Percentiles rank a stretch among this genome's conserved stretches.
Conservation (phyloP, 768 basidiomycete genomes). For the Porphyrellus cyaneotinctus region DNA sequence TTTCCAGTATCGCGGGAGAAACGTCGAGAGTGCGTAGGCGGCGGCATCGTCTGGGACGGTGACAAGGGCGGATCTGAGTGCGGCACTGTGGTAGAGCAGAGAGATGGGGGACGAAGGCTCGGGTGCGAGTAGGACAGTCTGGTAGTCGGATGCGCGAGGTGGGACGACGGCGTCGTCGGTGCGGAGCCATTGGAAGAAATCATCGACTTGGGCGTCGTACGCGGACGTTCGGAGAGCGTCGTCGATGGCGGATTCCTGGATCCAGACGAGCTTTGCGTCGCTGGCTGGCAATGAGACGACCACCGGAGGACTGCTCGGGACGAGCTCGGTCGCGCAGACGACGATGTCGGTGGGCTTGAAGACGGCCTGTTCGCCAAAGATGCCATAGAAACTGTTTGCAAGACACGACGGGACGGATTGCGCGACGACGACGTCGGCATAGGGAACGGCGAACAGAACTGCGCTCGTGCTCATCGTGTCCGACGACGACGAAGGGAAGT, state of each 20-base stretch:
- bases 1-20: constrained; percentile 74
- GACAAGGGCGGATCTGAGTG: constrained; percentile 43
- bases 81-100: constrained; percentile 40
- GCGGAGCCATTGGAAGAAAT: constrained; percentile 33
- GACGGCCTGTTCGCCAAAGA: constrained; percentile 49
- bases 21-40: constrained; percentile 48
- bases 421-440: constrained; percentile 10
- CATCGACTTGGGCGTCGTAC: constrained; percentile 32
- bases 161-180: constrained; percentile 17
- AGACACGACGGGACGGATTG: constrained; percentile 39
- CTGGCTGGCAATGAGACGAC: constrained; percentile 22
- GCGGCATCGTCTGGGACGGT: constrained; percentile 38
- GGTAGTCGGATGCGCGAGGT: constrained; percentile 10
- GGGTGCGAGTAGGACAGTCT: constrained; percentile 18
- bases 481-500: not conserved
- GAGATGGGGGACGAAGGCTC: constrained; percentile 16
- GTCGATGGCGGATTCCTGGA: constrained; percentile 55
- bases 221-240: constrained; percentile 34
- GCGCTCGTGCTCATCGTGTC: constrained; percentile 8
- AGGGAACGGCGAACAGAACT: constrained; percentile 22
- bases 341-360: constrained; percentile 39
- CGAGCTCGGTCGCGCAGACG: constrained; percentile 33
- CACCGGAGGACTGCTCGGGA: not conserved
- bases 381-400: constrained; percentile 50
- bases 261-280: constrained; percentile 52